Evolutionary conservation across 2,329 filamentous ascomycete species (phyloP).

Genomic region (Orbilia brochopaga): DNA sequence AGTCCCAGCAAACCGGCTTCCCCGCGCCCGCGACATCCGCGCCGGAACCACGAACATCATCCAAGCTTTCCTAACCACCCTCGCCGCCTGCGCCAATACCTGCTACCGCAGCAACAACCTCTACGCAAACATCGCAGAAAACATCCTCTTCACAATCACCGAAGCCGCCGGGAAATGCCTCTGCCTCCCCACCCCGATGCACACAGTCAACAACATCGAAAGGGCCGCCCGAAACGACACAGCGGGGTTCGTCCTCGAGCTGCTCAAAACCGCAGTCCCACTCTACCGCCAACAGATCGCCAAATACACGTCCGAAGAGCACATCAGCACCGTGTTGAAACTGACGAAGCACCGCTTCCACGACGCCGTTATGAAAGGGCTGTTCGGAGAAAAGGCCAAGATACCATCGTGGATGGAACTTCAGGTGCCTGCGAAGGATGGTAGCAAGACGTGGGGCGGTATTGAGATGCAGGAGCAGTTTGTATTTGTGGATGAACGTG

Average conservation of each 20-base stretch:
- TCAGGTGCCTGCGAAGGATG: constrained; percentile 9
- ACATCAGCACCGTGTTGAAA: constrained; percentile 9
- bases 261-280: constrained; percentile 49
- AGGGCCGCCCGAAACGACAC: constrained; percentile 44
- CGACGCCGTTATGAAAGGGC: constrained; percentile 31
- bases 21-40: constrained; percentile 39
- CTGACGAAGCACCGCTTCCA: constrained; percentile 29
- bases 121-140: constrained; percentile 49
- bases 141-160: constrained; percentile 49
- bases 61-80: constrained; percentile 35
- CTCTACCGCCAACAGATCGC: constrained; percentile 26
- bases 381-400: constrained; percentile 33
- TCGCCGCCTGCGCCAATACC: constrained; percentile 18
- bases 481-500: constrained; percentile 33
- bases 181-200: constrained; percentile 5
- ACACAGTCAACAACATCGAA: constrained; percentile 4
- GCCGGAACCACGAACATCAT: constrained; percentile 42
- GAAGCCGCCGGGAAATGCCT: constrained; percentile 49
- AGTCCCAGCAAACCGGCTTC: neutral
- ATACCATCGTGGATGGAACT: constrained; percentile 28
- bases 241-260: constrained; percentile 51
- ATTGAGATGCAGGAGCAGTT: constrained; percentile 26
- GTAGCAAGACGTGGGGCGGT: constrained; percentile 27
- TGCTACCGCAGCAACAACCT: constrained; percentile 21
- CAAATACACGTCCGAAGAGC: constrained; percentile 1